Conservation (phyloP, 2,329 filamentous ascomycete species). For the Pestalotiopsis sp. region DNA sequence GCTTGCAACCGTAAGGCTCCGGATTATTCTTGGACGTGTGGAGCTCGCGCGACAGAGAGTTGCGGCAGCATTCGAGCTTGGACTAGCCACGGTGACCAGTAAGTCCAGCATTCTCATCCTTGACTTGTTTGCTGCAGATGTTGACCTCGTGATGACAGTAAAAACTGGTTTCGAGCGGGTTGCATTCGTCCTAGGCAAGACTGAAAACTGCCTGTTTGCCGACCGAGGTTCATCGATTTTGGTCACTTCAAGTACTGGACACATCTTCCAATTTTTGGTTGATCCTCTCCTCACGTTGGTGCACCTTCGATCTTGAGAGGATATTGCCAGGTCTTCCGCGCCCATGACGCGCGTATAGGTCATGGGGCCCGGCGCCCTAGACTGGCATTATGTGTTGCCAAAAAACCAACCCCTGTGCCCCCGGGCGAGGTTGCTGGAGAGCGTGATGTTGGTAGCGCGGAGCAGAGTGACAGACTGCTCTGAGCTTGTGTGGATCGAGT, state of each 20-base stretch:
- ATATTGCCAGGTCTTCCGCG: not conserved
- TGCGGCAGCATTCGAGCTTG: constrained; percentile 19
- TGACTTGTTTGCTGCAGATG: constrained; percentile 19
- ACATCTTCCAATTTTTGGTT: not conserved
- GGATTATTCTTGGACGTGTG: constrained; percentile 7
- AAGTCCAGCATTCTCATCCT: constrained; percentile 20
- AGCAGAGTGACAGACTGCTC: constrained; percentile 1
- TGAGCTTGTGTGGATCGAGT: constrained; percentile 12
- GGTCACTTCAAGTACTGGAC: not conserved
- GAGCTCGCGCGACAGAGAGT: constrained; percentile 15
- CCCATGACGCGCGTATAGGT: not conserved
- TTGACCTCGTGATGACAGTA: constrained; percentile 8
- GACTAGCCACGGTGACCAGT: not conserved
- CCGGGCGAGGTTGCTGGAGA: not conserved
- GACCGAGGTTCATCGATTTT: not conserved
- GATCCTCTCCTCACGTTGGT: not conserved
- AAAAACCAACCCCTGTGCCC: not conserved
- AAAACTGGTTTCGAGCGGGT: constrained; percentile 21
- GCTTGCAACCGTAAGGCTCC: not conserved
- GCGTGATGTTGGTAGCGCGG: not conserved
- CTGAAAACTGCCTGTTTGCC: constrained; percentile 35
- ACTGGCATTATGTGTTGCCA: not conserved
- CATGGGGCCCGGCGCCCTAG: not conserved
- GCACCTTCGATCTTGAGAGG: not conserved
- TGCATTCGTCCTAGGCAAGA: constrained; percentile 34